These are phyloP conservation scores for Plenodomus tracheiphilus DNA, from an alignment of 2,329 filamentous ascomycete species.

Conservation along the genomic window DNA sequence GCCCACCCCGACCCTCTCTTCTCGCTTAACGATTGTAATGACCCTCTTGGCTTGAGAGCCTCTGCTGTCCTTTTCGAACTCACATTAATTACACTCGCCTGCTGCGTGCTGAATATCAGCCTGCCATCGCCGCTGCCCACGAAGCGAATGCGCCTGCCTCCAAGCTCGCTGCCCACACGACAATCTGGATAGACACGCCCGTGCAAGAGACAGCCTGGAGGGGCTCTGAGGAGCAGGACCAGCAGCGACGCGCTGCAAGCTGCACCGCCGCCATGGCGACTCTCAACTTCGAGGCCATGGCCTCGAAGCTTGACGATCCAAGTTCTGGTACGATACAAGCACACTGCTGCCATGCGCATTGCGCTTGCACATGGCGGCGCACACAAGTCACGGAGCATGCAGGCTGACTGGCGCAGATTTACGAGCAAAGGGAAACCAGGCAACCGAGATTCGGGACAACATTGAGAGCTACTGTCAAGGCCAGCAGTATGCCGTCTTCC, in stretches of 20 bases:
- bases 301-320: constrained; percentile 52
- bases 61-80: constrained; percentile 26
- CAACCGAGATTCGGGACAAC: constrained; percentile 84
- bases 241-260: constrained; percentile 31
- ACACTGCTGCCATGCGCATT: background rate
- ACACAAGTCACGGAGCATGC: background rate
- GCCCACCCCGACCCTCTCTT: constrained; percentile 25
- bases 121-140: constrained; percentile 18
- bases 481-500: constrained; percentile 75
- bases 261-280: constrained; percentile 36
- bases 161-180: constrained; percentile 16
- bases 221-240: constrained; percentile 13
- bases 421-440: constrained; percentile 78
- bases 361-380: constrained; percentile 4
- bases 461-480: constrained; percentile 86
- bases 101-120: constrained; percentile 6
- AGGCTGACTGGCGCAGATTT: constrained; percentile 62
- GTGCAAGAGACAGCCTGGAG: constrained; percentile 18
- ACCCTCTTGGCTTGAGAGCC: constrained; percentile 20
- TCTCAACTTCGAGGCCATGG: constrained; percentile 52
- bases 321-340: constrained; percentile 35
- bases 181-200: constrained; percentile 7
- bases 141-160: constrained; percentile 32
- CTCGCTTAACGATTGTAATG: constrained; percentile 37
- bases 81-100: constrained; percentile 17